Percentiles rank a stretch among this genome's conserved stretches.
phyloP scores from a whole-genome alignment of 163 green algal genomes.

The Chlamydomonas reinhardtii region DNA sequence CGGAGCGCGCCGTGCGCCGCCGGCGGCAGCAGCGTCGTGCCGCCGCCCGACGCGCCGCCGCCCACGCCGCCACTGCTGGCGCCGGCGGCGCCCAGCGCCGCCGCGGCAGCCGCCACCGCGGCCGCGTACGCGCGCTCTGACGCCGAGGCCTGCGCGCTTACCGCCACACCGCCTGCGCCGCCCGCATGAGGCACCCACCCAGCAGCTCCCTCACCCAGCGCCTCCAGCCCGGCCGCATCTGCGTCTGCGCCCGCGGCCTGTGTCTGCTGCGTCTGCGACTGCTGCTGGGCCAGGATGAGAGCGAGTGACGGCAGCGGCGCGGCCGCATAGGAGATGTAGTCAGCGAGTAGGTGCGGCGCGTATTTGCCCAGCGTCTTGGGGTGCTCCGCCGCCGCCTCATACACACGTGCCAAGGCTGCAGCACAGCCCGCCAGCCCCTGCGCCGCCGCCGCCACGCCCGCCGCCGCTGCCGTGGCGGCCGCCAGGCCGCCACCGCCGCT shows the following conservation, averaged over 20 bases:
- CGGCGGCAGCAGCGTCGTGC: constrained; percentile 11
- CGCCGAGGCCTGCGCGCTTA: not conserved
- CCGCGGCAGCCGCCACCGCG: not conserved
- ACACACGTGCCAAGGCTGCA: constrained; percentile 34
- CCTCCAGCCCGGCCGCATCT: too few relatives aligned
- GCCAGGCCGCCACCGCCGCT: not conserved
- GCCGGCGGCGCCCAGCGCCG: not conserved
- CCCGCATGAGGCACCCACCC: too few relatives aligned
- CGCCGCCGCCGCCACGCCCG: not conserved
- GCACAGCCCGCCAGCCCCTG: constrained; percentile 16
- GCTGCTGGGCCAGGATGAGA: not conserved
- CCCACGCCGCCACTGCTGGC: not conserved
- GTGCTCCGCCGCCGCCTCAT: constrained; percentile 50
- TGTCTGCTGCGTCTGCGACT: not conserved
- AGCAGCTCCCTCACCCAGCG: too few relatives aligned
- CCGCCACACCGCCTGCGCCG: too few relatives aligned
- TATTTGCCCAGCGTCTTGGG: constrained; percentile 44
- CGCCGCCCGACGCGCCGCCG: not conserved
- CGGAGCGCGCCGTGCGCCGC: constrained; percentile 25
- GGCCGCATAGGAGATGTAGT: constrained; percentile 49
- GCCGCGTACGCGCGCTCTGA: not conserved
- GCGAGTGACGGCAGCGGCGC: constrained; percentile 28
- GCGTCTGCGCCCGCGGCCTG: not conserved
- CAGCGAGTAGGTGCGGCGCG: constrained; percentile 46
- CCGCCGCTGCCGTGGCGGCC: not conserved